phyloP scores from a whole-genome alignment of 768 basidiomycete genomes.

The Melanogaster broomeanus region DNA sequence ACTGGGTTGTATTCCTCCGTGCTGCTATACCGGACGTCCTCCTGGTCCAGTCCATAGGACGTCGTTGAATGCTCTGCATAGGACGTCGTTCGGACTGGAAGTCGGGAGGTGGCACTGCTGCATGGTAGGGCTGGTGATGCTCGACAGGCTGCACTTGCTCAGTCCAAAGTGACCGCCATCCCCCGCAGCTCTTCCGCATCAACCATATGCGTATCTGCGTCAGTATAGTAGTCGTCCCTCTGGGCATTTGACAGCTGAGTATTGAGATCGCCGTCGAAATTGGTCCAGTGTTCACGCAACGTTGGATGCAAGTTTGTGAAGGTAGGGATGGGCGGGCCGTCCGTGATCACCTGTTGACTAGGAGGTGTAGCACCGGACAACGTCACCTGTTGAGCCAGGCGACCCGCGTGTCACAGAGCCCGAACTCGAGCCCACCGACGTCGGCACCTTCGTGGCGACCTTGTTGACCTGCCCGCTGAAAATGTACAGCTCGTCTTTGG shows the following conservation, averaged over 20 bases:
- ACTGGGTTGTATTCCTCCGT: background rate
- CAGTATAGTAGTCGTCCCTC: conserved; percentile 26
- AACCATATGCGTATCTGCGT: conserved; percentile 18
- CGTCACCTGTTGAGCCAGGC: conserved; percentile 23
- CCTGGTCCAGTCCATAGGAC: conserved; percentile 8
- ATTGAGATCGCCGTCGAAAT: conserved; percentile 57
- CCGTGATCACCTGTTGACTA: conserved; percentile 35
- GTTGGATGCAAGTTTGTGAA: conserved; percentile 57
- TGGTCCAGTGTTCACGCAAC: conserved; percentile 53
- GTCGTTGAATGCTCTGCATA: conserved; percentile 4
- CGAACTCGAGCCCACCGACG: conserved; percentile 14
- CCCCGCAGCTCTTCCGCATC: conserved; percentile 4
- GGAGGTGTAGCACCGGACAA: conserved; percentile 33
- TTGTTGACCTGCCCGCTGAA: conserved; percentile 78
- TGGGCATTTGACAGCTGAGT: conserved; percentile 46
- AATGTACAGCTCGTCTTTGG: conserved; percentile 71
- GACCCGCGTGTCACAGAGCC: background rate
- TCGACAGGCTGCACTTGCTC: conserved; percentile 17
- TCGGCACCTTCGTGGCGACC: conserved; percentile 47
- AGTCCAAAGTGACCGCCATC: background rate
- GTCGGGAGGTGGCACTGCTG: conserved; percentile 21
- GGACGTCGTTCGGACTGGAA: conserved; percentile 6
- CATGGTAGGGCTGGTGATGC: conserved; percentile 24
- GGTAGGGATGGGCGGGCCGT: conserved; percentile 8
- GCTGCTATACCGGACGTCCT: conserved; percentile 1